A percentile compares a stretch with the other conserved stretches of the same genome.
phyloP scores from a whole-genome alignment of 192 early-diverging fungal genomes.

The Backusella westeae region DNA sequence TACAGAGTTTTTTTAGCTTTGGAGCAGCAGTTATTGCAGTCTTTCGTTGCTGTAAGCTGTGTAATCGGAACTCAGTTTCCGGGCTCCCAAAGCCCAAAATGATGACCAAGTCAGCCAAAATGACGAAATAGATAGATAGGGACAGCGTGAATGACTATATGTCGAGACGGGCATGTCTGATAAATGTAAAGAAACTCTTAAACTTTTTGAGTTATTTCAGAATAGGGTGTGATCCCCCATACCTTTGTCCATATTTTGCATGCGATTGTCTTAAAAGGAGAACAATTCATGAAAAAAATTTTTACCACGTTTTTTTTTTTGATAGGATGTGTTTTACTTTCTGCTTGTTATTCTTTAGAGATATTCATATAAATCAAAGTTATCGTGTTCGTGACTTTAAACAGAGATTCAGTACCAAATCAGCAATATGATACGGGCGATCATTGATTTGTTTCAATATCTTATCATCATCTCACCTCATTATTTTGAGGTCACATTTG shows the following conservation, averaged over 20 bases:
- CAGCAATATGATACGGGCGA: neutral
- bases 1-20: neutral
- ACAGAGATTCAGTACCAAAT: too few species aligned
- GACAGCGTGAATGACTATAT: neutral
- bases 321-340: neutral
- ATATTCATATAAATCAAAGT: neutral
- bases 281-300: neutral
- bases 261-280: neutral
- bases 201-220: neutral
- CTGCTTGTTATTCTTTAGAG: neutral
- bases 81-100: neutral
- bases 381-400: too few species aligned
- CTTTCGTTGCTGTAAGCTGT: neutral
- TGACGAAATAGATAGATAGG: slow-evolving; percentile 4
- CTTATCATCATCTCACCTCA: too few species aligned
- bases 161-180: slow-evolving; percentile 6
- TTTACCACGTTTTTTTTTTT: neutral
- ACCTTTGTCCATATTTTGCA: neutral
- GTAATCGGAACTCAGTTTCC: neutral
- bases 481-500: neutral
- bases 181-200: neutral
- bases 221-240: neutral
- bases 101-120: slow-evolving; percentile 5
- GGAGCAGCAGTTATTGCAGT: neutral
- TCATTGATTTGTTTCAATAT: neutral